Conservation (phyloP, 1,284 basidiomycete species). For the Moesziomyces antarcticus region DNA sequence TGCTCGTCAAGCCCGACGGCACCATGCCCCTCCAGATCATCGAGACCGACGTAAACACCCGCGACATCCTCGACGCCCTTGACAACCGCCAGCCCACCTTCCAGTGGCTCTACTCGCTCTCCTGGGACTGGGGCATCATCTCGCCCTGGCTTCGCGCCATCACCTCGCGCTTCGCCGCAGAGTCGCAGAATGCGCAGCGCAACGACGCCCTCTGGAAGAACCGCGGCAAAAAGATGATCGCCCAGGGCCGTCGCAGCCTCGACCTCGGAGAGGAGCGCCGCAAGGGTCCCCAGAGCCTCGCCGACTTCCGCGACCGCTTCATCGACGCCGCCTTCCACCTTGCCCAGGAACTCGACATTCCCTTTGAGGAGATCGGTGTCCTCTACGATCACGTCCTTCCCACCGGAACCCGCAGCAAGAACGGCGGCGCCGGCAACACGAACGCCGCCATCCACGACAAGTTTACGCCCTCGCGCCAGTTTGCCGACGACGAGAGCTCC, state of each 20-base stretch:
- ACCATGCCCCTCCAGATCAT: constrained; percentile 71
- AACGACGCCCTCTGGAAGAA: constrained; percentile 56
- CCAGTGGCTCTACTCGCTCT: constrained; percentile 72
- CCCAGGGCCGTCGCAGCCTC: constrained; percentile 54
- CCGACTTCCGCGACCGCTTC: constrained; percentile 70
- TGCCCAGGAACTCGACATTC: constrained; percentile 70
- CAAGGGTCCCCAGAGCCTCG: constrained; percentile 52
- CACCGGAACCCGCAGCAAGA: constrained; percentile 68
- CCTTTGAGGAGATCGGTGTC: constrained; percentile 73
- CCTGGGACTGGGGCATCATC: constrained; percentile 71
- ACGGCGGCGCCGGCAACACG: constrained; percentile 10
- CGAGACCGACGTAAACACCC: constrained; percentile 69
- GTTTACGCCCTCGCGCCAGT: constrained; percentile 40
- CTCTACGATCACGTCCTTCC: constrained; percentile 72
- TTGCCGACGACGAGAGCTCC: constrained; percentile 58
- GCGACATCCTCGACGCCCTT: constrained; percentile 70
- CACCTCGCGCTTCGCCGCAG: constrained; percentile 57
- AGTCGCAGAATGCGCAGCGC: constrained; percentile 34
- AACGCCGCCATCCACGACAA: constrained; percentile 23
- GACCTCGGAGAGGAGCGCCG: constrained; percentile 39
- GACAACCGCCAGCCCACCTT: constrained; percentile 70
- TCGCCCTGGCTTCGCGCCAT: constrained; percentile 70
- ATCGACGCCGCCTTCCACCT: constrained; percentile 70
- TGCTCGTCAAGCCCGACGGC: constrained; percentile 71
- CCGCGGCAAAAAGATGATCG: constrained; percentile 47